Evolutionary conservation across 148 eudicot genomes (phyloP), one percentile per base, ranked within the genome.

Genomic region (Heliosperma pusillum): DNA sequence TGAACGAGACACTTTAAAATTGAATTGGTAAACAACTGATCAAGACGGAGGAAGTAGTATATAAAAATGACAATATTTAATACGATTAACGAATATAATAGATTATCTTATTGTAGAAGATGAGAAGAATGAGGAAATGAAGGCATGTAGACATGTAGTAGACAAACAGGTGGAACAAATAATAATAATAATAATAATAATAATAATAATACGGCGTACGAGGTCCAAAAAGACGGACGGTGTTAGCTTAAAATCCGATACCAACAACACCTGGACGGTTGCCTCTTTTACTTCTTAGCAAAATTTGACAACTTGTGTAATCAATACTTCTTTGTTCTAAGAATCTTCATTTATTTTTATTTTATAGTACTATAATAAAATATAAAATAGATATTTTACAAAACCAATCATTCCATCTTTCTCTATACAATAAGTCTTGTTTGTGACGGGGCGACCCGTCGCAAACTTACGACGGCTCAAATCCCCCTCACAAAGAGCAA

Each of bases 221-320:
- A 65, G 45, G 69, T 65, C 69, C 69, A 30, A 65, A 65, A 65
- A 30, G 47, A 65, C 45, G 69, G 69, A 65, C 1, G 47, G 13
- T n/a, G 13, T 7, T 6, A 17, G 21, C 24, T 16, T 33, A 17
- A 65, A 65, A 17, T 16, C 69, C 69, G 69, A 65, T 17, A 30
- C 45, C 22, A 65, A 33, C 69, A 65, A 65, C 69, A 65, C 69
- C 69, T 65, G 69, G 33, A 20, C 22, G 8, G 17, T 27, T 27
- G 11, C 69, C 45, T 30, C 44, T 30, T 30, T 64, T 60, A 8
- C 29, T 60, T 47, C 16, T 42, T n/a, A n/a, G n/a, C n/a, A n/a
- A n/a, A n/a, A n/a, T n/a, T 10, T 42, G 8, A 42, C 45, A 10
- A 42, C 45, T 47, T 47, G 15, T 47, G 15, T 15, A 3, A 47